Evolutionary conservation across 2,329 filamentous ascomycete species (phyloP).

Genomic region (Pezicula carpinea): DNA sequence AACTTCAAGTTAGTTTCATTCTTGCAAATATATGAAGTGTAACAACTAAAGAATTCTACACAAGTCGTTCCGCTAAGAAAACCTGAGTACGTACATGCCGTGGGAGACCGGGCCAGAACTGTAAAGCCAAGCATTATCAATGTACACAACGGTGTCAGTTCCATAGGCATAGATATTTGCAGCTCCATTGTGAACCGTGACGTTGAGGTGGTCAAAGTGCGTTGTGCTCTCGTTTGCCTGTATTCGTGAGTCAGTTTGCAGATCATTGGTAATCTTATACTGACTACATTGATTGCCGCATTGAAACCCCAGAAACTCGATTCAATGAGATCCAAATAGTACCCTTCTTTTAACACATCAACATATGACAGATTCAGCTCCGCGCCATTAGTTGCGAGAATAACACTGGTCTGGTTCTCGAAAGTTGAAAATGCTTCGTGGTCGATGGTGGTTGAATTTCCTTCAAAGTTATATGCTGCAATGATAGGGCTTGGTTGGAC

Average conservation of each 20-base stretch:
- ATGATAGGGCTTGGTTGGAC: constrained; percentile 2
- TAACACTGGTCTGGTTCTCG: constrained; percentile 18
- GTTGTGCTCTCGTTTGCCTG: constrained; percentile 24
- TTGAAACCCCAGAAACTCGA: constrained; percentile 30
- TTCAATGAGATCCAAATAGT: constrained; percentile 24
- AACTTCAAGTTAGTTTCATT: no score
- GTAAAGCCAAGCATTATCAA: constrained; percentile 27
- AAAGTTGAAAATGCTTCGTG: constrained; percentile 9
- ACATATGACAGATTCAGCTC: constrained; percentile 22
- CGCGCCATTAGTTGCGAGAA: constrained; percentile 12
- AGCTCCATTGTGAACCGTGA: constrained; percentile 31
- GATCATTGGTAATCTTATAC: background rate
- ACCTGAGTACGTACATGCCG: constrained; percentile 21
- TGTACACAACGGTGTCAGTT: constrained; percentile 22
- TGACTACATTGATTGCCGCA: constrained; percentile 26
- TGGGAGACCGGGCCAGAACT: constrained; percentile 29
- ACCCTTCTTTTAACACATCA: constrained; percentile 27
- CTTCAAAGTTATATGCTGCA: constrained; percentile 4
- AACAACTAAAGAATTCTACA: no score
- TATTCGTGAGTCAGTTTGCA: background rate
- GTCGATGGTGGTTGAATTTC: constrained; percentile 4
- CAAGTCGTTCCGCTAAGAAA: no score
- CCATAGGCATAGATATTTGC: constrained; percentile 30
- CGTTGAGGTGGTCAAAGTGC: constrained; percentile 24
- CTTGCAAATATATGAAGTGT: no score